Base-by-base conservation (phyloP, 805 yeast species). In the Suhomyces sp. region DNA sequence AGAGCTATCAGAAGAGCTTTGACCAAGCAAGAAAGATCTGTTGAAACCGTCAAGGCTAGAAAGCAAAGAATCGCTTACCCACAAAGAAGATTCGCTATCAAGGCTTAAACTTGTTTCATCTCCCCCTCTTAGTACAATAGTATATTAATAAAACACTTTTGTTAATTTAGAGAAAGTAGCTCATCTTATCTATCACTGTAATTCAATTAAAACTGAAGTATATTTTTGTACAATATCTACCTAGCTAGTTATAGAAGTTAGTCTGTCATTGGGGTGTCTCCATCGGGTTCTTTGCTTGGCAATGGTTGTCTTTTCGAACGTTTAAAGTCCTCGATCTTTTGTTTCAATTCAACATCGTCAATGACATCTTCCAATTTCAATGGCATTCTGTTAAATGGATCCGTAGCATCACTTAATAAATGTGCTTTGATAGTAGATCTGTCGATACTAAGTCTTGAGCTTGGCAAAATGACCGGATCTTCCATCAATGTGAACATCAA, bases 1-100 rank as follows among this genome's bases (percentile, higher is more conserved):
- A 93, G 98, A 87, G 98, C 99, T 79, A 81, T 93, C 81, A 93
- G 99, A 89, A 89, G 98, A 86, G 85, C 86, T 75, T 85, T 94
- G 75, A 85, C 97, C 78, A 83, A 87, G 74, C 78, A 79, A 79
- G 97, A 94, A 83, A 86, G 89, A 76, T 72, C 83, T 69, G 80
- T 81, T 76, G 78, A 80, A 76, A 93, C 98, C 72, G 87, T 80
- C 68, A 91, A 88, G 85, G 90, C 92, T 76, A 84, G 83, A 80
- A 94, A 94, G 92, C 86, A 83, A 81, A 84, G 84, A 73, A 83
- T 85, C 72, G 96, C 97, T 80, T 91, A 87, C 96, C 98, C 99
- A 78, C 92, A 87, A 83, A 91, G 96, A 87, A 88, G 88, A 82
- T 94, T 82, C 82, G 98, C 98, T 77, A 88, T 94, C 84, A 93